Conservation (phyloP, 768 basidiomycete genomes). For the Clathrus columnatus region DNA sequence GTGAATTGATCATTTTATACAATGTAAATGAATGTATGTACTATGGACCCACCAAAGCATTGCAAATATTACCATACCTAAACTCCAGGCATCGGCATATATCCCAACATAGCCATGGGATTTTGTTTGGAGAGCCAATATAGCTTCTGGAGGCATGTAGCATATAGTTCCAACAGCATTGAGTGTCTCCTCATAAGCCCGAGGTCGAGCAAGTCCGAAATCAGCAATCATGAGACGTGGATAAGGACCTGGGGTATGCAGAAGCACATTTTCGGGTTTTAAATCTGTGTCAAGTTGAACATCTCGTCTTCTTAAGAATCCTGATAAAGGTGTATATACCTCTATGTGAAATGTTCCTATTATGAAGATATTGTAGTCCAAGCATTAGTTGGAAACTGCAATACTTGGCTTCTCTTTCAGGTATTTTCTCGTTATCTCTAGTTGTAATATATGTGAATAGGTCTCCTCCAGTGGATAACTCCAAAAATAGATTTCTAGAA, state of each 20-base stretch:
- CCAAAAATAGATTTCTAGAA: conserved; percentile 69
- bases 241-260: conserved; percentile 72
- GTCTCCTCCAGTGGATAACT: conserved; percentile 80
- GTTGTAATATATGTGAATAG: conserved; percentile 79
- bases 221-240: conserved; percentile 81
- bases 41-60: conserved; percentile 63
- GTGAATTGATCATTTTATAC: background rate
- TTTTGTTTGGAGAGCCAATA: conserved; percentile 68
- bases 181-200: conserved; percentile 72
- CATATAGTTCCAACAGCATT: conserved; percentile 85
- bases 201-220: conserved; percentile 75
- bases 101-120: conserved; percentile 57
- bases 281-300: background rate
- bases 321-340: conserved; percentile 34
- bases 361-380: conserved; percentile 63
- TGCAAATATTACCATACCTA: conserved; percentile 71
- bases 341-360: conserved; percentile 66
- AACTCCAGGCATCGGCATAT: conserved; percentile 89
- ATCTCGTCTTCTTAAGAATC: background rate
- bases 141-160: conserved; percentile 79
- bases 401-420: conserved; percentile 78
- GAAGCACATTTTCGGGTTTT: conserved; percentile 81
- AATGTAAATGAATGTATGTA: background rate
- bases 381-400: conserved; percentile 74
- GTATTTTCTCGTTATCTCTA: conserved; percentile 40